These are phyloP conservation scores for Trichoderma parareesei DNA, from an alignment of 495 filamentous ascomycete genomes.

Conservation along the genomic window DNA sequence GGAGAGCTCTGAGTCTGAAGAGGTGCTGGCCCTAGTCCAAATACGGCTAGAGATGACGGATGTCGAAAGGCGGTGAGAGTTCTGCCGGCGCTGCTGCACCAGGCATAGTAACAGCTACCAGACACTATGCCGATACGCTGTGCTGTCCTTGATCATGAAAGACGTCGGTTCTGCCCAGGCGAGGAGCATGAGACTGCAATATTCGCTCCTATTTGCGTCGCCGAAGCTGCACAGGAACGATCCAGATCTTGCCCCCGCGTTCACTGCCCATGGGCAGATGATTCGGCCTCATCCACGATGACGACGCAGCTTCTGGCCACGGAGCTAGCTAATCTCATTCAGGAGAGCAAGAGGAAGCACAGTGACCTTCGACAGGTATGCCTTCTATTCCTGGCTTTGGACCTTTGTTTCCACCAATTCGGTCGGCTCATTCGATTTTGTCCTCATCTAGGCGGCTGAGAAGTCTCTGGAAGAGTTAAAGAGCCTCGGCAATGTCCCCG, in stretches of 20 bases:
- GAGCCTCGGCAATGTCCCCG: conserved; percentile 39
- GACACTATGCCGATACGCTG: background rate
- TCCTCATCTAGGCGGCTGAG: conserved; percentile 67
- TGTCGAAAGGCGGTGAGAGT: conserved; percentile 1
- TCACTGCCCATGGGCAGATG: background rate
- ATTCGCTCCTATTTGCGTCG: background rate
- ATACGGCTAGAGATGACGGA: background rate
- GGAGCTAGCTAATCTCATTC: conserved; percentile 86
- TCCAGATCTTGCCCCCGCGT: background rate
- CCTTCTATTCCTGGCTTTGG: background rate
- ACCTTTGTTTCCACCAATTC: background rate
- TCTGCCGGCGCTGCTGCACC: background rate
- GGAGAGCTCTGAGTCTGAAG: background rate
- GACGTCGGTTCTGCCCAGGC: background rate
- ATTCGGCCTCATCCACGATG: conserved; percentile 50
- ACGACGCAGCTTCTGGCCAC: conserved; percentile 82
- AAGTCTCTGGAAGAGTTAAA: conserved; percentile 89
- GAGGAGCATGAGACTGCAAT: background rate
- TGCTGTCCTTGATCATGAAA: background rate
- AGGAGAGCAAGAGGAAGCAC: conserved; percentile 92
- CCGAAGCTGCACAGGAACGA: conserved; percentile 1
- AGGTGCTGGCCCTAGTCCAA: background rate
- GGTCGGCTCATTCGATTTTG: conserved; percentile 12
- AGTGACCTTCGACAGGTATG: conserved; percentile 75
- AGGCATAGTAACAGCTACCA: background rate